Evolutionary conservation across 176 grass and related monocot genomes (phyloP).

Genomic region (Hsuehochloa calcarea): DNA sequence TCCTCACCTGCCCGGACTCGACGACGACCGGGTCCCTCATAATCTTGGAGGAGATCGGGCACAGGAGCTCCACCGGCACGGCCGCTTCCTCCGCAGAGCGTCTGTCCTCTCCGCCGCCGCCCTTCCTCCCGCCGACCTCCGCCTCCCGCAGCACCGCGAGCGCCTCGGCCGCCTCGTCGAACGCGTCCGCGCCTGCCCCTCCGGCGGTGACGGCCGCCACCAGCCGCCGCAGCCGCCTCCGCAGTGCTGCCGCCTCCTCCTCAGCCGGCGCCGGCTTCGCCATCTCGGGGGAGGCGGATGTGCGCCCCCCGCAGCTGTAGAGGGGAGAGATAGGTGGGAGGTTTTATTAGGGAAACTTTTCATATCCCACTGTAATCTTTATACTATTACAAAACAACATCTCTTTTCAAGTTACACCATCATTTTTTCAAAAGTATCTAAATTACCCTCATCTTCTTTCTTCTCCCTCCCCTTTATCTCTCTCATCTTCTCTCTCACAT

Average conservation of each 20-base stretch:
- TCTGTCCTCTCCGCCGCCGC: conserved; percentile 5
- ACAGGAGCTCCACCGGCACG: conserved; percentile 58
- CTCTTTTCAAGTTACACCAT: too few relatives aligned
- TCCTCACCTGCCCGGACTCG: conserved; percentile 73
- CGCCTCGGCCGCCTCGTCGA: conserved; percentile 54
- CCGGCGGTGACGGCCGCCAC: conserved; percentile 38
- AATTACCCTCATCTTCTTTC: too few relatives aligned
- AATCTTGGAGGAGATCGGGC: conserved; percentile 68
- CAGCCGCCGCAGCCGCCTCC: conserved; percentile 42
- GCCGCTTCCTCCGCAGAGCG: background rate
- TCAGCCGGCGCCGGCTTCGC: conserved; percentile 41
- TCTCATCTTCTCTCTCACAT: too few relatives aligned
- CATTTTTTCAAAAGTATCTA: too few relatives aligned
- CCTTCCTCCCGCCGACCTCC: conserved; percentile 35
- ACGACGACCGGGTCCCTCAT: conserved; percentile 84
- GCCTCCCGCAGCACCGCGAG: conserved; percentile 51
- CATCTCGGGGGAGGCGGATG: conserved; percentile 20
- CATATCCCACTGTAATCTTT: too few relatives aligned
- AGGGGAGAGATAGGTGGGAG: background rate
- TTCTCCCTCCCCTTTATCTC: too few relatives aligned
- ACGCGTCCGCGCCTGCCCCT: conserved; percentile 31
- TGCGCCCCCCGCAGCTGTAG: background rate
- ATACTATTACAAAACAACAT: too few relatives aligned
- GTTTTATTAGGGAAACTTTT: too few relatives aligned
- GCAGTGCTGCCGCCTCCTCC: conserved; percentile 34